Evolutionary conservation across 2,329 filamentous ascomycete genomes (phyloP), one percentile per base, ranked within the genome.

Genomic region (Blastomyces parvus): DNA sequence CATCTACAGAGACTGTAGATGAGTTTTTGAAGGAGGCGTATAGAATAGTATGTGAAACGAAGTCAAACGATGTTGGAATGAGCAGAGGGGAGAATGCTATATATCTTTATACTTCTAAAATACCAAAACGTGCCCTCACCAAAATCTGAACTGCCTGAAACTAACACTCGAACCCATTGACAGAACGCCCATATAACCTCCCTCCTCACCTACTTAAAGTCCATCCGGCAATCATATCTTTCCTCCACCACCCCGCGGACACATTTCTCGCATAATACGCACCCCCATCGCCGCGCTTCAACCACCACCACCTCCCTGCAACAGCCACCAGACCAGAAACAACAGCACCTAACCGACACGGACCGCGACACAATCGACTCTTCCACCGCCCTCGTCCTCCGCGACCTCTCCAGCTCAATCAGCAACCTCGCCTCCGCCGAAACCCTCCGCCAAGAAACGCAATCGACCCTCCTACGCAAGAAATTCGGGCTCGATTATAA

Each of bases 1-100:
- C 69, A 22, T 67, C 68, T 33, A 70, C 71, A 36, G 68, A 74
- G 63, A 73, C 71, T 2, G 83, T 94, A 60, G 90, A 97, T 74
- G 88, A 89, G 70, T 99, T 97, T 73, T 80, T 97, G 42, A 91
- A 93, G 73, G 93, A 97, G 77, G 94, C 94, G 61, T 94, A 96
- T 77, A 86, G 88, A 73, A 97, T 97, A 75, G 92, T 95, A 79
- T 71, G 83, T 75, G 60, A 44, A 17, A 30, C 42, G 13, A 27
- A 30, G 7, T 17, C 3, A 2, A 44, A 30, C 17, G 38, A 46
- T 30, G 33, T 11, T 13, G 30, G 7, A 13, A 22, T 17, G n/a
- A 17, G 19, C 6, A 25, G 46, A n/a, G 22, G 14, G 40, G 5
- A 14, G 8, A 50, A 25, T 11, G n/a, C 46, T 33, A 33, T 33